These are phyloP conservation scores for Suillus hirtellus DNA, from an alignment of 768 basidiomycete species.

Conservation along the genomic window DNA sequence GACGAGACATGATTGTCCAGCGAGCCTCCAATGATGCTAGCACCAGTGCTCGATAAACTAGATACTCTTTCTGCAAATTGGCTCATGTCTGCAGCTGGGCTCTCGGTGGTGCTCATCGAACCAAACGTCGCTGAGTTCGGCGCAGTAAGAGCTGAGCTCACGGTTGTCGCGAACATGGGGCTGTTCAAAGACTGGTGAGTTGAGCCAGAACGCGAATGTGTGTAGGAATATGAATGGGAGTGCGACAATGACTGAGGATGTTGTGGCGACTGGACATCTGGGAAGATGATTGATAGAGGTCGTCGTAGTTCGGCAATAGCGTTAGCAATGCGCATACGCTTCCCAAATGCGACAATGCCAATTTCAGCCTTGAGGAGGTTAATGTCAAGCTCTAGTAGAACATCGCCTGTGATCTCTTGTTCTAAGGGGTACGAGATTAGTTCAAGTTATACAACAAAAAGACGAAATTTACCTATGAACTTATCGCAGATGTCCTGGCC, in stretches of 20 bases:
- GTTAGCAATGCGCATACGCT: conserved; percentile 89
- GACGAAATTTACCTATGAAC: conserved; percentile 69
- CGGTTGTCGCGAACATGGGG: conserved; percentile 32
- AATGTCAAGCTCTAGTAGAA: conserved; percentile 90
- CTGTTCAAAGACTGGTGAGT: conserved; percentile 47
- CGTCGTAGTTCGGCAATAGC: conserved; percentile 86
- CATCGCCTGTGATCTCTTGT: conserved; percentile 98
- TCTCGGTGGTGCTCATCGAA: conserved; percentile 33
- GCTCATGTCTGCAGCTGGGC: conserved; percentile 26
- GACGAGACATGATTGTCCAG: background rate
- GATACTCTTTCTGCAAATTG: conserved; percentile 26
- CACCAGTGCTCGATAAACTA: conserved; percentile 28
- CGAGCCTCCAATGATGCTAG: conserved; percentile 26
- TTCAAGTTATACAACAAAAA: background rate
- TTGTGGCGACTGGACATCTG: conserved; percentile 41
- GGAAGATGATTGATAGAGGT: conserved; percentile 62
- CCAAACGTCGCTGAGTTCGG: conserved; percentile 25
- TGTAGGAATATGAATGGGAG: conserved; percentile 30
- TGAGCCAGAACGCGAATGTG: conserved; percentile 39
- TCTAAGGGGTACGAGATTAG: conserved; percentile 47
- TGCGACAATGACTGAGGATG: conserved; percentile 33
- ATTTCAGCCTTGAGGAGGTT: conserved; percentile 91
- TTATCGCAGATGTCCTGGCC: conserved; percentile 80
- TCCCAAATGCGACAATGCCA: conserved; percentile 92
- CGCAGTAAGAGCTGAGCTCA: conserved; percentile 29